Percentiles rank a stretch among this genome's conserved stretches.
phyloP scores from a whole-genome alignment of 768 basidiomycete species.

The Chalciporus piperatus region DNA sequence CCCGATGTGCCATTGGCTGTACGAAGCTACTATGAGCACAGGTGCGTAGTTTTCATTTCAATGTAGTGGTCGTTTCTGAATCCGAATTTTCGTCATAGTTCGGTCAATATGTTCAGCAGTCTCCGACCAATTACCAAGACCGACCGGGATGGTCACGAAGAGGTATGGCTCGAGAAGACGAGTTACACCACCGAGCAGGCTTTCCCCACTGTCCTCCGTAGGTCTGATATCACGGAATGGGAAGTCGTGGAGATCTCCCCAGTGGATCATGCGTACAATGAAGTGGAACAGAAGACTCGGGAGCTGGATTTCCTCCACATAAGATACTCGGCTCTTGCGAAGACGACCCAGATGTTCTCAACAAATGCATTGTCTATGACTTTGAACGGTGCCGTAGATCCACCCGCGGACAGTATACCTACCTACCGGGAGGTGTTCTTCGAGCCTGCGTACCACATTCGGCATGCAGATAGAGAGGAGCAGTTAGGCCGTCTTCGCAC shows the following conservation, averaged over 20 bases:
- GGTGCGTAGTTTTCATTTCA: conserved; percentile 40
- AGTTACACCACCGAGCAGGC: conserved; percentile 82
- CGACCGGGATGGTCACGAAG: conserved; percentile 63
- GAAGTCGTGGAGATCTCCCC: conserved; percentile 80
- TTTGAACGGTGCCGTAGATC: conserved; percentile 84
- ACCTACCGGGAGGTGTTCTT: conserved; percentile 80
- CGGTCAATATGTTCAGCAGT: conserved; percentile 79
- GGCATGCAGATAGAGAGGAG: conserved; percentile 67
- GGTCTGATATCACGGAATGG: conserved; percentile 78
- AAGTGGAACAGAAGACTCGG: conserved; percentile 77
- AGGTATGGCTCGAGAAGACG: conserved; percentile 88
- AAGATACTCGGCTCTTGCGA: conserved; percentile 75
- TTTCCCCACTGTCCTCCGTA: conserved; percentile 87
- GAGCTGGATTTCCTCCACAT: conserved; percentile 67
- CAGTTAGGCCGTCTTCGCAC: conserved; percentile 67
- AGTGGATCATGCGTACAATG: conserved; percentile 75
- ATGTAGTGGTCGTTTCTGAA: neutral
- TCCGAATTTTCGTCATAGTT: conserved; percentile 43
- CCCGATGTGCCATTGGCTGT: conserved; percentile 80
- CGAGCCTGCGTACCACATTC: conserved; percentile 59
- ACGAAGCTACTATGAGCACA: conserved; percentile 84
- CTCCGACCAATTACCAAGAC: conserved; percentile 64
- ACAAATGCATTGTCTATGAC: conserved; percentile 85
- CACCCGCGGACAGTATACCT: conserved; percentile 70
- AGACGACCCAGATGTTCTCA: conserved; percentile 67